A percentile compares a stretch with the other conserved stretches of the same genome.
phyloP scores from a whole-genome alignment of 192 early-diverging fungal species.

The Lunasporangiospora selenospora region DNA sequence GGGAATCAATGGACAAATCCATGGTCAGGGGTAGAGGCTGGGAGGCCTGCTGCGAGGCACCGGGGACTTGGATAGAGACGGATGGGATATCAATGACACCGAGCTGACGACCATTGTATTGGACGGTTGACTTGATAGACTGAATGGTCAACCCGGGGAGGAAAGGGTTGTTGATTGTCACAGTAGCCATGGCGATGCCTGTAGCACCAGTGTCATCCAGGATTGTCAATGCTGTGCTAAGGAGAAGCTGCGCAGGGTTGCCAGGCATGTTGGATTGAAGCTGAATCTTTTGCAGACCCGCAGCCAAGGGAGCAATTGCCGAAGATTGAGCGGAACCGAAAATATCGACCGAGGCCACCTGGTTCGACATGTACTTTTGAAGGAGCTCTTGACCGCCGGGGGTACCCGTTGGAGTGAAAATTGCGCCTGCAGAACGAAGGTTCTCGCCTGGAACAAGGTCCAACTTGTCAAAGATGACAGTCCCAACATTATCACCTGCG shows the following conservation, averaged over 20 bases:
- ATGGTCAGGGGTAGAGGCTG: constrained; percentile 52
- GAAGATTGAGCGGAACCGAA: constrained; percentile 53
- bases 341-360: constrained; percentile 49
- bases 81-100: constrained; percentile 57
- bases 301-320: constrained; percentile 51
- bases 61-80: constrained; percentile 48
- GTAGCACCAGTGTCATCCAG: constrained; percentile 51
- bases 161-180: constrained; percentile 64
- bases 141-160: constrained; percentile 54
- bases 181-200: constrained; percentile 52
- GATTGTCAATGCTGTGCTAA: constrained; percentile 51
- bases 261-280: constrained; percentile 59
- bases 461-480: constrained; percentile 52
- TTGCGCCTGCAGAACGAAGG: constrained; percentile 49
- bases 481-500: constrained; percentile 51
- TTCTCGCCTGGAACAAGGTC: constrained; percentile 54
- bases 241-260: constrained; percentile 51
- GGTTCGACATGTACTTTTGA: constrained; percentile 58
- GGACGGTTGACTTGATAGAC: constrained; percentile 55
- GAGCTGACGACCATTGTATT: constrained; percentile 50
- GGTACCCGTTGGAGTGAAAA: constrained; percentile 56
- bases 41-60: constrained; percentile 46
- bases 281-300: constrained; percentile 48
- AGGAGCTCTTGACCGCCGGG: constrained; percentile 55
- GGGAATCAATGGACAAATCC: constrained; percentile 57